A percentile compares a stretch with the other conserved stretches of the same genome.
Conservation (phyloP, 2,329 filamentous ascomycete species). For the Sphaceloma murrayae region DNA sequence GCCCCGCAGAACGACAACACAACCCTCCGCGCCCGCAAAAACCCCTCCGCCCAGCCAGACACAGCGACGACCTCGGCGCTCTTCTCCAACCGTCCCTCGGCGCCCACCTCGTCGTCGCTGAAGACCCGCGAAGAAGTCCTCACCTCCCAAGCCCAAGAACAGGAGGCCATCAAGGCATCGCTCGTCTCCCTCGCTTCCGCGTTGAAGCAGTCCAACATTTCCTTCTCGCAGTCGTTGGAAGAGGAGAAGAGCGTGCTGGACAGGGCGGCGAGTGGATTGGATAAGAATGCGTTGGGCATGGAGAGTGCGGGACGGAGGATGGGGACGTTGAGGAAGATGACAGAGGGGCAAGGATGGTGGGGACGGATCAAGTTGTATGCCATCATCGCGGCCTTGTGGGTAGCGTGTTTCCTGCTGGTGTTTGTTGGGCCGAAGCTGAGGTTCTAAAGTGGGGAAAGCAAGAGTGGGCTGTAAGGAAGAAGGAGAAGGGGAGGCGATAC, state of each 20-base stretch:
- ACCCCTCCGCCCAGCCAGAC: conserved; percentile 11
- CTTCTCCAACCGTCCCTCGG: conserved; percentile 31
- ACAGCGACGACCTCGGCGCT: conserved; percentile 29
- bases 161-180: conserved; percentile 70
- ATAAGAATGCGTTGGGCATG: conserved; percentile 66
- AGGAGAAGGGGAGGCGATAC: too few species aligned
- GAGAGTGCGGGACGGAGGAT: conserved; percentile 67
- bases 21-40: conserved; percentile 15
- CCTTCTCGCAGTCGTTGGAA: conserved; percentile 63
- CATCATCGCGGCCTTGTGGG: conserved; percentile 72
- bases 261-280: conserved; percentile 63
- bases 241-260: conserved; percentile 63
- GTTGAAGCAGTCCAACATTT: conserved; percentile 64
- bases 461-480: too few species aligned
- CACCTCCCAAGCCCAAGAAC: conserved; percentile 53
- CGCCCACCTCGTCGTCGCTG: too few species aligned
- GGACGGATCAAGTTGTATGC: conserved; percentile 68
- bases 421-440: conserved; percentile 81
- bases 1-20: conserved; percentile 15
- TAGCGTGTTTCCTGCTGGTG: conserved; percentile 68
- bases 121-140: conserved; percentile 7
- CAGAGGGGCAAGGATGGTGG: conserved; percentile 81
- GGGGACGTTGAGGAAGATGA: conserved; percentile 67
- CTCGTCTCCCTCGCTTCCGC: conserved; percentile 71
- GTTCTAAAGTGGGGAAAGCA: conserved; percentile 45